A percentile compares a stretch with the other conserved stretches of the same genome.
These are phyloP conservation scores for Neurospora crassa DNA, from an alignment of 2,329 filamentous ascomycete species.

Conservation along the genomic window DNA sequence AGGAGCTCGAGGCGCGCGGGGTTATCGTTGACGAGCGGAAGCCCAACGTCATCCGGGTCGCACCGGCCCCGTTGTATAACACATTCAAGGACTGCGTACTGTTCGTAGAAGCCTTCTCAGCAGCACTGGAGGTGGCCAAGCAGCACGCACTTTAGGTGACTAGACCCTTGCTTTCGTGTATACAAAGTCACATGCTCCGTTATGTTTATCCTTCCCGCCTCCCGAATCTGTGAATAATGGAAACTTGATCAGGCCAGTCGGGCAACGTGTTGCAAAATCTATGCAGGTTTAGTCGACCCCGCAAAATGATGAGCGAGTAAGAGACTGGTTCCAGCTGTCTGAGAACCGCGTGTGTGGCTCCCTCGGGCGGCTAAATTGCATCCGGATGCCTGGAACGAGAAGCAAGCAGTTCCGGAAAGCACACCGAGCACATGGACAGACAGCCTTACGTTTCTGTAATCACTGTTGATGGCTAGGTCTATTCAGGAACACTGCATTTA, in stretches of 20 bases:
- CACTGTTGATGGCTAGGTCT: background rate
- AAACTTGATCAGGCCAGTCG: background rate
- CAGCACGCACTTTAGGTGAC: background rate
- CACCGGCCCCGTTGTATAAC: slow-evolving; percentile 69
- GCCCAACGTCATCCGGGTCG: slow-evolving; percentile 66
- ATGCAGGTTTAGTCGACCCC: background rate
- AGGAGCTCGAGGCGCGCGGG: slow-evolving; percentile 47
- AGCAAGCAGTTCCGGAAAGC: background rate
- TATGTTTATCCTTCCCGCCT: background rate
- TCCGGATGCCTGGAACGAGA: background rate
- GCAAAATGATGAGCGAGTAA: background rate
- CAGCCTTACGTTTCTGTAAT: background rate
- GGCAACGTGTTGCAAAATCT: background rate
- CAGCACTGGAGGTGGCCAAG: slow-evolving; percentile 13
- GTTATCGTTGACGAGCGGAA: slow-evolving; percentile 67
- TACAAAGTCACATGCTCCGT: background rate
- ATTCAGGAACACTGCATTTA: background rate
- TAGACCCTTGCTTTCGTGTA: background rate
- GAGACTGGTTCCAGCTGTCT: background rate
- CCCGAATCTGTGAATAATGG: background rate
- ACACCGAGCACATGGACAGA: background rate
- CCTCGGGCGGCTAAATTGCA: background rate
- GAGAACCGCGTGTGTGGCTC: background rate
- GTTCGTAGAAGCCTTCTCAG: slow-evolving; percentile 38
- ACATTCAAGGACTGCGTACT: slow-evolving; percentile 53